Percentiles rank a stretch among this genome's conserved stretches.
phyloP scores from a whole-genome alignment of 2,329 filamentous ascomycete genomes.

The Pseudogymnoascus sp. region DNA sequence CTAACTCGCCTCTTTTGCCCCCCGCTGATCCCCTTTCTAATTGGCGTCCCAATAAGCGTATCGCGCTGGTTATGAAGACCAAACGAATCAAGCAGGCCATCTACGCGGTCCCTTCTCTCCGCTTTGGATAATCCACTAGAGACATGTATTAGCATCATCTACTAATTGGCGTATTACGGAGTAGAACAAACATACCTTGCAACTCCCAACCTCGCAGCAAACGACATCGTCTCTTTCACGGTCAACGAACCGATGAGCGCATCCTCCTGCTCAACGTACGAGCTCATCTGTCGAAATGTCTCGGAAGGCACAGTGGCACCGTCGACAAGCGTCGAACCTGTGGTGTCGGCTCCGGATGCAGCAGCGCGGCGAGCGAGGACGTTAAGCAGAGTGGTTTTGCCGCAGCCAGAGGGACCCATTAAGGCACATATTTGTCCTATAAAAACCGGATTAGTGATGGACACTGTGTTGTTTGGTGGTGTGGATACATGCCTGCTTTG shows the following conservation, averaged over 20 bases:
- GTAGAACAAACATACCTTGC: constrained; percentile 31
- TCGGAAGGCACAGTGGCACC: constrained; percentile 44
- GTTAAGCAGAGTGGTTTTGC: constrained; percentile 80
- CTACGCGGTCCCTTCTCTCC: constrained; percentile 55
- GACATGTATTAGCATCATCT: not conserved
- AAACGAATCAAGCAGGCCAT: constrained; percentile 61
- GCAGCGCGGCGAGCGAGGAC: constrained; percentile 57
- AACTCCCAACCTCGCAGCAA: constrained; percentile 58
- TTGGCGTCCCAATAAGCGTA: constrained; percentile 70
- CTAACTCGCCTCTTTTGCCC: constrained; percentile 77
- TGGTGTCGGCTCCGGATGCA: constrained; percentile 45
- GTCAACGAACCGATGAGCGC: constrained; percentile 74
- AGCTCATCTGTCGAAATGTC: constrained; percentile 56
- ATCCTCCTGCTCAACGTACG: constrained; percentile 85
- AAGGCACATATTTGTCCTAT: constrained; percentile 65
- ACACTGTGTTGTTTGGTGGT: not conserved
- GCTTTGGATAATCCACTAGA: constrained; percentile 33
- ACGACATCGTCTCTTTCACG: constrained; percentile 69
- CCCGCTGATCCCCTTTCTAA: constrained; percentile 74
- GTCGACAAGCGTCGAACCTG: constrained; percentile 54
- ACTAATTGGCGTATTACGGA: constrained; percentile 35
- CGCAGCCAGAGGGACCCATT: constrained; percentile 68
- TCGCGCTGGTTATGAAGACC: constrained; percentile 62
- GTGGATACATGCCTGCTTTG: constrained; percentile 42
- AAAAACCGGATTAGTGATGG: not conserved